A percentile compares a stretch with the other conserved stretches of the same genome.
Conservation (phyloP, 768 basidiomycete species). For the Phylloporus sp. region DNA sequence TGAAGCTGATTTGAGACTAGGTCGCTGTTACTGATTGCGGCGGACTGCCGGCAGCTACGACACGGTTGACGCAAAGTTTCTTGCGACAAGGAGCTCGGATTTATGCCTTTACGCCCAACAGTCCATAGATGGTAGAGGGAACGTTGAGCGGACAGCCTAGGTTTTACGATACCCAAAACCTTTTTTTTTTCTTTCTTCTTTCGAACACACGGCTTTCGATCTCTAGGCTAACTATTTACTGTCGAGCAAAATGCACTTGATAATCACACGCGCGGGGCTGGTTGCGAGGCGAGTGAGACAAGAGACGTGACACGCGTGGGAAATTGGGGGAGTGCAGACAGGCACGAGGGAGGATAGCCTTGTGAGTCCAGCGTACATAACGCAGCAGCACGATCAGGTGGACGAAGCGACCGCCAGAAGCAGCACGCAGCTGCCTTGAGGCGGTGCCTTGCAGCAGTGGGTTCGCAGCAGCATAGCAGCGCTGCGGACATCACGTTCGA, state of each 20-base stretch:
- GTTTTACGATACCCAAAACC: slow-evolving; percentile 1
- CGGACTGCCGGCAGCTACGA: slow-evolving; percentile 34
- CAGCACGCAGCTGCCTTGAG: slow-evolving; percentile 19
- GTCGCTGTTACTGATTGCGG: slow-evolving; percentile 11
- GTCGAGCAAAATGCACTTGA: slow-evolving; percentile 9
- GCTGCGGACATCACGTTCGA: not conserved
- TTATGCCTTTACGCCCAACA: slow-evolving; percentile 44
- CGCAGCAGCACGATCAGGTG: slow-evolving; percentile 4
- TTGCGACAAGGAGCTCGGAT: slow-evolving; percentile 54
- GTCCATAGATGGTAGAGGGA: slow-evolving; percentile 32
- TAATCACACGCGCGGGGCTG: slow-evolving; percentile 13
- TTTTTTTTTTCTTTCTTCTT: too few species aligned
- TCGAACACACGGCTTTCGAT: slow-evolving; percentile 26
- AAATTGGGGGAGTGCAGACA: not conserved
- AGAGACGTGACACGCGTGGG: not conserved
- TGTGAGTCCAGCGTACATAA: slow-evolving; percentile 3
- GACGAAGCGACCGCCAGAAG: not conserved
- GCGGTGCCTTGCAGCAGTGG: too few species aligned
- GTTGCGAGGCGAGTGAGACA: not conserved
- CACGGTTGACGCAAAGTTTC: slow-evolving; percentile 54
- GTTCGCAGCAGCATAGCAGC: too few species aligned
- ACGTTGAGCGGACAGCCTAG: too few species aligned
- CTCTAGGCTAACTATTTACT: slow-evolving; percentile 25
- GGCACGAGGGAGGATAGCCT: not conserved
- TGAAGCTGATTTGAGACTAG: slow-evolving; percentile 19